phyloP scores from a whole-genome alignment of 495 filamentous ascomycete genomes.

The Penicillium parvum region DNA sequence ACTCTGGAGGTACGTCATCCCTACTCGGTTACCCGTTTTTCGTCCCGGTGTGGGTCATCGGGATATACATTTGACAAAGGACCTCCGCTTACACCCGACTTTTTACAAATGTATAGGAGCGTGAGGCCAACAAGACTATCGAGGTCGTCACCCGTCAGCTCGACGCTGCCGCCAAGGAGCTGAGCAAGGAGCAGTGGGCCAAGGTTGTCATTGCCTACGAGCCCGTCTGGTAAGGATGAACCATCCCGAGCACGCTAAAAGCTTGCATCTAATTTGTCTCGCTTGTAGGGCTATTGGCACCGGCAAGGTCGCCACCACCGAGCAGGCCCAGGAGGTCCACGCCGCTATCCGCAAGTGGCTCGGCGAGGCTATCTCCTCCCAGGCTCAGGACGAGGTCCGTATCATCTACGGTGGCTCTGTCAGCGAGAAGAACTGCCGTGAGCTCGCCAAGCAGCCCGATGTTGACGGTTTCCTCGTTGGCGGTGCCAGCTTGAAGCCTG shows the following conservation, averaged over 20 bases:
- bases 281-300: slow-evolving; percentile 92
- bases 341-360: slow-evolving; percentile 89
- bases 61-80: slow-evolving; percentile 12
- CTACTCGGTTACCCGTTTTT: slow-evolving; percentile 22
- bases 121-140: slow-evolving; percentile 81
- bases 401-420: slow-evolving; percentile 96
- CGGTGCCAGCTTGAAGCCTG: slow-evolving; percentile 96
- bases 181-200: slow-evolving; percentile 70
- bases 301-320: slow-evolving; percentile 89
- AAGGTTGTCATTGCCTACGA: slow-evolving; percentile 98
- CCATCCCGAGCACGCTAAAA: neutral
- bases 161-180: slow-evolving; percentile 59
- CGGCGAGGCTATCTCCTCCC: slow-evolving; percentile 61
- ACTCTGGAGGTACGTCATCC: slow-evolving; percentile 61
- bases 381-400: slow-evolving; percentile 72
- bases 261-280: slow-evolving; percentile 3
- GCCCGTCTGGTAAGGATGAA: slow-evolving; percentile 75
- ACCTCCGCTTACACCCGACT: slow-evolving; percentile 28
- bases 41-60: slow-evolving; percentile 27
- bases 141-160: slow-evolving; percentile 83
- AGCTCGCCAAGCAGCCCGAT: slow-evolving; percentile 84
- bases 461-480: slow-evolving; percentile 99
- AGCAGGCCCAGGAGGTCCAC: slow-evolving; percentile 95
- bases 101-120: slow-evolving; percentile 51
- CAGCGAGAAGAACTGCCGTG: slow-evolving; percentile 95